Evolutionary conservation across 805 yeast genomes (phyloP).

Genomic region (Dipodascus albidus): DNA sequence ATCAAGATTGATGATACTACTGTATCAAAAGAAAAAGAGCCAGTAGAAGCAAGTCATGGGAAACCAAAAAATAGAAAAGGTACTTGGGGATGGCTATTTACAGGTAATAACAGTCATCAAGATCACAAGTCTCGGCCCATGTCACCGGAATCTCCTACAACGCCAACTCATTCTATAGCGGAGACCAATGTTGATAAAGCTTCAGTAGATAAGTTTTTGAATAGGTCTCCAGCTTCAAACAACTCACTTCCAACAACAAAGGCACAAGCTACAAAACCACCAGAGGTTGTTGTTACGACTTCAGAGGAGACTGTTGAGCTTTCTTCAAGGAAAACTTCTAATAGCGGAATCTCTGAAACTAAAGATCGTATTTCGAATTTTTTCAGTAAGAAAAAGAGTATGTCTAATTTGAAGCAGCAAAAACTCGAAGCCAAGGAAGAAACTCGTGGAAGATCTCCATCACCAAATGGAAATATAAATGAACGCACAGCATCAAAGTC

Average conservation of each 20-base stretch:
- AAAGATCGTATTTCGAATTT: conserved; percentile 11
- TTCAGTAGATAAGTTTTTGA: conserved; percentile 10
- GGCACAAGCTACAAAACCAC: neutral
- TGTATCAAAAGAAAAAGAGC: neutral
- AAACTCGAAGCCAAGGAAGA: conserved; percentile 2
- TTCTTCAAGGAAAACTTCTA: neutral
- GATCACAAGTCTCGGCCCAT: neutral
- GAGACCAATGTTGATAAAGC: conserved; percentile 3
- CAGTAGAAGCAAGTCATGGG: neutral
- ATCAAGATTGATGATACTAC: neutral
- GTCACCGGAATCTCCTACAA: neutral
- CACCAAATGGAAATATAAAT: neutral
- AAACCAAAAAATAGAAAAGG: conserved; percentile 5
- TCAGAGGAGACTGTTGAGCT: conserved; percentile 1
- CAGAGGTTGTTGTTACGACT: neutral
- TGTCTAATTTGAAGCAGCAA: conserved; percentile 9
- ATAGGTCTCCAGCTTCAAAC: conserved; percentile 3
- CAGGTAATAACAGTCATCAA: neutral
- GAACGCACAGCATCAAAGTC: neutral
- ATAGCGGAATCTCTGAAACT: conserved; percentile 6
- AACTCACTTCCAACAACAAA: neutral
- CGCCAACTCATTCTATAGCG: neutral
- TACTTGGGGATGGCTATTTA: conserved; percentile 12
- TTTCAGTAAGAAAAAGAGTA: conserved; percentile 11
- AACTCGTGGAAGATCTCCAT: neutral